Base-by-base conservation (phyloP, 2,329 filamentous ascomycete species). In the Macroventuria anomochaeta region DNA sequence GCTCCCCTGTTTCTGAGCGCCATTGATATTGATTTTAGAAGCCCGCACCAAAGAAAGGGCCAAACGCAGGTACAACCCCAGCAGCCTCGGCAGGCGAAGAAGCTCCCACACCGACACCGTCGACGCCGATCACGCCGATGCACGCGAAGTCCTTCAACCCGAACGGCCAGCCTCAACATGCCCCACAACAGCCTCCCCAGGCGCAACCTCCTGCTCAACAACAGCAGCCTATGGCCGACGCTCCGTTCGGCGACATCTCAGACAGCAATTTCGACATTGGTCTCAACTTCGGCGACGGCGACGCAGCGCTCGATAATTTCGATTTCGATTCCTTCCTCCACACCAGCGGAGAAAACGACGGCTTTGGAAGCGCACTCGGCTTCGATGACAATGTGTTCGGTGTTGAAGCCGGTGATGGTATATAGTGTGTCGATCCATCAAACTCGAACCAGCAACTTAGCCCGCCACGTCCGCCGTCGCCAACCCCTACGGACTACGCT, bases 321-420 rank as follows among this genome's bases (percentile, higher is more conserved):
- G 85, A 88, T 71, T 88, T 88, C 69, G 85, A 88, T 67, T 84
- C 82, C 13, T 88, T 88, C 76, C 76, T 88, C 46, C 85, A 87
- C 64, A 84, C 81, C 23, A 76, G 75, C 33, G 77, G 78, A 32
- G 82, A 82, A 59, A 76, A 66, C 20, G 65, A 60, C 31, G 70
- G 63, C 8, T 72, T 79, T 33, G 72, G 72, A 40, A 68, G 69
- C 29, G 43, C 72, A 39, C 59, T 56, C n/a, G 50, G 42, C 17
- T 69, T 71, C 33, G 73, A 73, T 39, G 65, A 64, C 52, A 78
- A 79, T 50, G 68, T 67, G 25, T 67, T 69, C 46, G 53, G 57
- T 3, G 62, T 71, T n/a, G 72, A 75, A 59, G 62, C 67, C 29
- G 64, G 64, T n/a, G 60, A 51, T n/a, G 60, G 66, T 57, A 43